These are phyloP conservation scores for Ilyonectria destructans DNA, from an alignment of 2,329 filamentous ascomycete genomes.

Conservation along the genomic window DNA sequence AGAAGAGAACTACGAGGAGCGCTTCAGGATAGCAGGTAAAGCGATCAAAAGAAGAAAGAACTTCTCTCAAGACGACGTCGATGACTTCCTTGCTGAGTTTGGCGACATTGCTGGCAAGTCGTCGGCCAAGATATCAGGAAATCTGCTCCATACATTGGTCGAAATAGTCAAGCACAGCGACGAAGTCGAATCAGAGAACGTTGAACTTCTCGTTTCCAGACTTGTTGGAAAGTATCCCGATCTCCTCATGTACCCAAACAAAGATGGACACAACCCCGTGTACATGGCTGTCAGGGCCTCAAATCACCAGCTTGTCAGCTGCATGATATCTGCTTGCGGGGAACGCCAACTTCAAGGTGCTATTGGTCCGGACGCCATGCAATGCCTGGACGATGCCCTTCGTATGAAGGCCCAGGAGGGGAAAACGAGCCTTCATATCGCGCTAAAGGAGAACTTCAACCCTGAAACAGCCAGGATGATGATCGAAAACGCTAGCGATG, in stretches of 20 bases:
- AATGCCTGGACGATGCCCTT: background rate
- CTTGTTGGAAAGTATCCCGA: conserved; percentile 3
- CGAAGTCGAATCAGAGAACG: background rate
- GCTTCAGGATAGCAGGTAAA: conserved; percentile 2
- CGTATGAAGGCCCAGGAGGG: background rate
- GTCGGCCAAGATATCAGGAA: background rate
- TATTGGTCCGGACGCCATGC: background rate
- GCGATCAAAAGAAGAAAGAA: conserved; percentile 14
- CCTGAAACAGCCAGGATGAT: background rate
- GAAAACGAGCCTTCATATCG: background rate
- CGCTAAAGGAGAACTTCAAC: conserved; percentile 1
- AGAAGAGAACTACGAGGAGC: conserved; percentile 9
- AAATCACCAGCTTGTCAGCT: conserved; percentile 1
- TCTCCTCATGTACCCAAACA: background rate
- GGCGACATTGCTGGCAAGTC: background rate
- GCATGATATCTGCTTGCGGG: conserved; percentile 5
- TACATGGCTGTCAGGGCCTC: background rate
- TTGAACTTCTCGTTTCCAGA: background rate
- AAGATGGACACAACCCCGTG: conserved; percentile 13
- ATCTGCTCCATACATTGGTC: conserved; percentile 9
- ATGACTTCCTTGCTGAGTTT: background rate
- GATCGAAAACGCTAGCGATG: conserved; percentile 1
- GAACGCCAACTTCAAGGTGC: background rate
- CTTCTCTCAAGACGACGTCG: conserved; percentile 3
- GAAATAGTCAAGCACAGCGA: conserved; percentile 9